Percentiles rank a stretch among this genome's conserved stretches.
Conservation (phyloP, 169 alveolate species). For the Besnoitia besnoiti region DNA sequence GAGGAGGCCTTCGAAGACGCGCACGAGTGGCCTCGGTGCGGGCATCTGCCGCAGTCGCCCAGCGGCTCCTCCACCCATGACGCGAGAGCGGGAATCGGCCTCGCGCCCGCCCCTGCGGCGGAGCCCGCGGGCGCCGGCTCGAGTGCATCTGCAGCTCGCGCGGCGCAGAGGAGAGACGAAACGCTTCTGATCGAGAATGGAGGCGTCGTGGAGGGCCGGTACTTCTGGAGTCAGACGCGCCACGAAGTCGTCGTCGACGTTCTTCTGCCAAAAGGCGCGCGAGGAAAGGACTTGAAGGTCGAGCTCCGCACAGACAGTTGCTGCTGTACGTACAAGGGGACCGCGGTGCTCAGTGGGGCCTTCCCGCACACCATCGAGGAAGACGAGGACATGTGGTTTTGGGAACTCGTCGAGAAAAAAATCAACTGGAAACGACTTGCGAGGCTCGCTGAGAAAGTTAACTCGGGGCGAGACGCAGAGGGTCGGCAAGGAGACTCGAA, state of each 20-base stretch:
- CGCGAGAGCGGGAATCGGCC: neutral
- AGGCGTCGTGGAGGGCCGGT: slow-evolving; percentile 49
- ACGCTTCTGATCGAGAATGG: slow-evolving; percentile 20
- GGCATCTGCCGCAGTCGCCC: slow-evolving; percentile 42
- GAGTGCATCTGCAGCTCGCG: neutral
- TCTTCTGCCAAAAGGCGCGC: slow-evolving; percentile 47
- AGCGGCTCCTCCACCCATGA: neutral
- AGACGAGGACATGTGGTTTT: slow-evolving; percentile 62
- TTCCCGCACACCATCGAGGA: slow-evolving; percentile 59
- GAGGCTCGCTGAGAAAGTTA: neutral
- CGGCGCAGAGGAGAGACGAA: slow-evolving; percentile 1
- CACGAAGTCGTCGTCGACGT: slow-evolving; percentile 42
- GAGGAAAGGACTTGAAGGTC: slow-evolving; percentile 51
- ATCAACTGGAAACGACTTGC: slow-evolving; percentile 53
- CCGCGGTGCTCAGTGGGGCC: slow-evolving; percentile 29
- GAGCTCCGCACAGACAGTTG: slow-evolving; percentile 37
- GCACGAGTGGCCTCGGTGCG: slow-evolving; percentile 67
- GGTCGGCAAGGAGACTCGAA: neutral
- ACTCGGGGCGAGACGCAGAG: neutral
- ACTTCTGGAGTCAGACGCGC: slow-evolving; percentile 59
- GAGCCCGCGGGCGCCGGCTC: neutral
- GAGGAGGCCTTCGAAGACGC: slow-evolving; percentile 57
- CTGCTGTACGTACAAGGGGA: slow-evolving; percentile 38
- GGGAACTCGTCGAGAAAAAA: slow-evolving; percentile 57
- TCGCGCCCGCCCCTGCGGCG: neutral